phyloP scores from a whole-genome alignment of 148 eudicot genomes.

The Fagopyrum tataricum region DNA sequence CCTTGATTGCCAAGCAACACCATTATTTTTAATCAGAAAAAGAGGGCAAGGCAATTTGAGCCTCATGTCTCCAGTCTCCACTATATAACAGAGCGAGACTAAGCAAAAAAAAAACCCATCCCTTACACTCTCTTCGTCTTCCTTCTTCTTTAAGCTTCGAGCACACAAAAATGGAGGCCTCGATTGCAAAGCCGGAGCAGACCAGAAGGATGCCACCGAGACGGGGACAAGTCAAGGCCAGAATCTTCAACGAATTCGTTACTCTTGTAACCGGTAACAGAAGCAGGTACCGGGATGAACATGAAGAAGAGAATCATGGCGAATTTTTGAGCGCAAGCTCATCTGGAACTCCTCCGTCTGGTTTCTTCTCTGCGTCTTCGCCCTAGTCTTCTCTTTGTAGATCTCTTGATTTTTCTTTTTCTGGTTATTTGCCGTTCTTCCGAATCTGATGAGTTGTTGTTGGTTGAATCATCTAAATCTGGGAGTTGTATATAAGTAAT shows the following conservation, averaged over 20 bases:
- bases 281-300: background rate
- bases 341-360: background rate
- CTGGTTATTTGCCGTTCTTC: background rate
- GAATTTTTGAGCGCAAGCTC: background rate
- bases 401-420: background rate
- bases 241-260: background rate
- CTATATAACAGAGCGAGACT: background rate
- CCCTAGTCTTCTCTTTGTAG: background rate
- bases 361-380: background rate
- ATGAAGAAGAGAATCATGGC: background rate
- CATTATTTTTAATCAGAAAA: background rate
- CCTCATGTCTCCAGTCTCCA: too few relatives aligned
- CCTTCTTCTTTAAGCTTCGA: background rate
- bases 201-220: background rate
- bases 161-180: background rate
- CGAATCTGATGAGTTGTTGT: background rate
- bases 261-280: background rate
- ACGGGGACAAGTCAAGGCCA: slow-evolving; percentile 9
- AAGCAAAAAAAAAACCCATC: background rate
- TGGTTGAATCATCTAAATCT: too few relatives aligned
- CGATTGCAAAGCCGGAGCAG: background rate
- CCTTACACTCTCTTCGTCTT: background rate
- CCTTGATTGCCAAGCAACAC: background rate
- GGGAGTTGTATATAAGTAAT: background rate
- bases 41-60: too few relatives aligned